These are phyloP conservation scores for Diplodia corticola DNA, from an alignment of 2,329 filamentous ascomycete species.

Conservation along the genomic window DNA sequence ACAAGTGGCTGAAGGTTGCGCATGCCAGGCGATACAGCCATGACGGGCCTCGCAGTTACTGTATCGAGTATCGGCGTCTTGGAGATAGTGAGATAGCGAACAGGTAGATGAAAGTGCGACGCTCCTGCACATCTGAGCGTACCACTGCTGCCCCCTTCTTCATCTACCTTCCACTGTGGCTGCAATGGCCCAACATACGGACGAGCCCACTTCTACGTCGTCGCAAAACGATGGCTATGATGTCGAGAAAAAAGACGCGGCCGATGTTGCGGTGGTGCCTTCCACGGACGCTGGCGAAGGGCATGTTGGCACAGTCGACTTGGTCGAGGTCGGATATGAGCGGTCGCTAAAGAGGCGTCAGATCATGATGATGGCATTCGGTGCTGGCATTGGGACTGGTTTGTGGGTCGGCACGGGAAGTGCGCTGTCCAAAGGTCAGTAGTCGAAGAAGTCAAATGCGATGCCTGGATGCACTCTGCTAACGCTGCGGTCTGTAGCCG, in stretches of 20 bases:
- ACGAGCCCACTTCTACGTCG: neutral
- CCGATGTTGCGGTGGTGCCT: constrained; percentile 5
- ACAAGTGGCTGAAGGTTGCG: neutral
- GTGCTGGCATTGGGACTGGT: constrained; percentile 21
- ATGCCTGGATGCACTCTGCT: neutral
- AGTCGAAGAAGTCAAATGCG: neutral
- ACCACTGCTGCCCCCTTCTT: neutral
- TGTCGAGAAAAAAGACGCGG: neutral
- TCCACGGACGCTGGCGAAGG: neutral
- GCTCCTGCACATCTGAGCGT: neutral
- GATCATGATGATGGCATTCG: constrained; percentile 23
- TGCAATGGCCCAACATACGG: neutral
- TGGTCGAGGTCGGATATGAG: constrained; percentile 19
- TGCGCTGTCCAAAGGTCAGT: constrained; percentile 16
- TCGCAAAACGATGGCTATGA: neutral
- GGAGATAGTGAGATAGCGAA: neutral
- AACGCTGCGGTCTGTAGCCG: constrained; percentile 2
- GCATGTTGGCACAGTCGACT: constrained; percentile 1
- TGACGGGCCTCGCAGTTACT: neutral
- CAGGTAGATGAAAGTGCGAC: neutral
- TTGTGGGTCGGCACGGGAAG: constrained; percentile 22
- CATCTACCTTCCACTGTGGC: neutral
- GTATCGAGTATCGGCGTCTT: neutral
- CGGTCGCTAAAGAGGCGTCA: constrained; percentile 20
- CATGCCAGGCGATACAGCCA: neutral